Base-by-base conservation (phyloP, 352 stramenopile genomes). In the Lagenidium sp. region DNA sequence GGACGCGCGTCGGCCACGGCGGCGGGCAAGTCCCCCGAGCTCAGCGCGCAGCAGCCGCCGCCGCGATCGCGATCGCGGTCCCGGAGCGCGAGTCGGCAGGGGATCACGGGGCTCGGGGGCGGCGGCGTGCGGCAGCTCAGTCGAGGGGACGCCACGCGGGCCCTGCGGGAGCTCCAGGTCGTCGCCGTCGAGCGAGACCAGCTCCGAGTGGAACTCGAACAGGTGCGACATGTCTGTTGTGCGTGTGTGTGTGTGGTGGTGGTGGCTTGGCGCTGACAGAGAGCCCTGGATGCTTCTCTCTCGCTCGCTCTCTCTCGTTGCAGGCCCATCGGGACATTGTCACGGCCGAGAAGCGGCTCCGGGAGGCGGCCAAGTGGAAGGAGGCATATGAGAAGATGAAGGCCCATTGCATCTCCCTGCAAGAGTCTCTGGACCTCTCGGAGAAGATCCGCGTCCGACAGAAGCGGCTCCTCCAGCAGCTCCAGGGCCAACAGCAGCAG, bases 381-480 rank as follows among this genome's bases (percentile, higher is more conserved):
- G 65, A 73, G 11, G 65, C 72, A 1, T 82, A 83, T 47, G 62
- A 82, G 20, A 78, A 85, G 42, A 69, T 90, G 25, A 81, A 86
- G 36, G 49, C 46, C 2, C 81, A 89, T 31, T 93, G 78, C 25
- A 69, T 76, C 20, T 83, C 71, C 20, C 53, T 93, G 20, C 75
- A 90, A 36, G 61, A 93, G 31, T 89, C 77, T 6, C 55, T 93
- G 6, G 71, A 90, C 13, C 55, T 93, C 26, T 91, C 78, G 0
- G 78, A 93, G 44, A 82, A 68, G 26, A 90, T 91, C 48, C 63
- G 81, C 29, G 41, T 76, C 6, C 53, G 74, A 0, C 78, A 93
- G 44, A 93, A 93, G 59, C 84, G 79, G 40, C 41, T 90, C 15
- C 44, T 93, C 4, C 68, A 85, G 19, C 68, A 91, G 36, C 53